Evolutionary conservation across 495 filamentous ascomycete genomes (phyloP), one percentile per base, ranked within the genome.

Genomic region (Copromyces sp.): DNA sequence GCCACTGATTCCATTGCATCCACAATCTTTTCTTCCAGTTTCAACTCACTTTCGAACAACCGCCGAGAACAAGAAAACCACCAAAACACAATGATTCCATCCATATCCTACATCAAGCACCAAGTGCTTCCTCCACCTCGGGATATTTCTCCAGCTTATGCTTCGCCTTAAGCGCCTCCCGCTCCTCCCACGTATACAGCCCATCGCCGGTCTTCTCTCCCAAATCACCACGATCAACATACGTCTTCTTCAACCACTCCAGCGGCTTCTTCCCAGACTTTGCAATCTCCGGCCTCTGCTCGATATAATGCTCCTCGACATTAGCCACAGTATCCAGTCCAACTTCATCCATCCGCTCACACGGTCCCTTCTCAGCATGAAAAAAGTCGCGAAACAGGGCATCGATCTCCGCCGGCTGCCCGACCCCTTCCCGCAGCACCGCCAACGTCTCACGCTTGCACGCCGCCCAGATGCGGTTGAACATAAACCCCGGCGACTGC

Each of bases 401-500:
- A 74, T 87, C 84, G 45, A 86, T 75, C 2, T 84, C 82, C 11
- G 71, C 76, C 2, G 80, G 83, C 70, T 74, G 77, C 6, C 79
- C 83, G 3, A 85, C 81, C 0, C 83, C 87, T 65, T 89, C 86
- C 3, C 82, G 75, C 41, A 90, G 77, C 39, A 90, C 86, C 7
- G 75, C 78, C 32, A 90, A 72, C 29, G 83, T 83, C 76, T 89
- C 87, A 1, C 87, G 83, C 77, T 90, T 88, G 72, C 86, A 79
- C 4, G 87, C 87, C 0, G 84, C 87, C 87, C 87, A 90, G 59
- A 90, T 82, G 7, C 88, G 84, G 71, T 89, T 87, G 78, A 89
- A 87, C 24, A 90, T 83, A 71, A 89, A 86, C 71, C 88, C 88
- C 17, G 80, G 83, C 4, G 84, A 86, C 75, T 89, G 79, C 40